Conservation (phyloP, 176 grass and related monocot species). For the Oryza glaberrima region DNA sequence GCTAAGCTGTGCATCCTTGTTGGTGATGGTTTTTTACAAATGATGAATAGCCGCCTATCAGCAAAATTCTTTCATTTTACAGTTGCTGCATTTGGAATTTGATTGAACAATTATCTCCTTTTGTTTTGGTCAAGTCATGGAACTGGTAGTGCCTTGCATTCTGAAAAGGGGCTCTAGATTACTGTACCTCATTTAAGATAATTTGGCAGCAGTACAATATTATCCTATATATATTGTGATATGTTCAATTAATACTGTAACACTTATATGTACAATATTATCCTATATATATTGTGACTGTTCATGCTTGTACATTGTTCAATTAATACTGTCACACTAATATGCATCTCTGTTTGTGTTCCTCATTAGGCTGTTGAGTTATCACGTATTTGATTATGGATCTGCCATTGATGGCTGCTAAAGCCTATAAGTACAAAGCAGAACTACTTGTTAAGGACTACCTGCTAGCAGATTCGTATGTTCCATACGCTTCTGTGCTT, state of each 20-base stretch:
- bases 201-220: background rate
- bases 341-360: slow-evolving; percentile 6
- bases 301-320: background rate
- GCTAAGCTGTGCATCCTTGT: background rate
- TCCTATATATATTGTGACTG: background rate
- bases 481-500: slow-evolving; percentile 64
- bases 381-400: slow-evolving; percentile 28
- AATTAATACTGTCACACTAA: background rate
- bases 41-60: background rate
- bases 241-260: background rate
- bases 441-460: slow-evolving; percentile 76
- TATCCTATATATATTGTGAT: background rate
- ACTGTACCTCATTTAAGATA: background rate
- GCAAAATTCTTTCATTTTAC: background rate
- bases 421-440: slow-evolving; percentile 66
- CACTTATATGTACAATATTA: background rate
- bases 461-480: slow-evolving; percentile 77
- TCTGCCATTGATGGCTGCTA: slow-evolving; percentile 47
- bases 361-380: slow-evolving; percentile 24
- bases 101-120: background rate
- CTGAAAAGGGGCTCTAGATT: background rate
- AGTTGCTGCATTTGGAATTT: background rate
- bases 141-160: background rate
- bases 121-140: background rate
- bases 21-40: background rate